Conservation (phyloP, 108 stramenopile genomes). For the Skeletonema costatum region DNA sequence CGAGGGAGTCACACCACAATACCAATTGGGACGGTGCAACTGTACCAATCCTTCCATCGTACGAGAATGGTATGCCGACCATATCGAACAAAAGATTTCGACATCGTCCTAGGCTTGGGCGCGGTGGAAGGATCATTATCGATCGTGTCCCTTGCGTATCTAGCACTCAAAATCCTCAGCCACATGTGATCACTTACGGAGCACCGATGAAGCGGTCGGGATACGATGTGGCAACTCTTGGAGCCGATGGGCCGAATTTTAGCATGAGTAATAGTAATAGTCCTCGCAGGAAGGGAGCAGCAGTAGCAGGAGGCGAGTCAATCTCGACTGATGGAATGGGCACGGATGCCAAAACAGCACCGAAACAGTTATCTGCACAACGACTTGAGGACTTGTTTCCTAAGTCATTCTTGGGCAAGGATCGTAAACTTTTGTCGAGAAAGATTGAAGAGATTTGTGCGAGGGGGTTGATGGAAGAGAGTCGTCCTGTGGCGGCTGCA, state of each 20-base stretch:
- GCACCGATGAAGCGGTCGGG: slow-evolving; percentile 26
- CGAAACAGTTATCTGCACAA: slow-evolving; percentile 44
- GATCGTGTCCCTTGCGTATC: slow-evolving; percentile 73
- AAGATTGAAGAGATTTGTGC: slow-evolving; percentile 75
- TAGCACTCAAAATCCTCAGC: slow-evolving; percentile 34
- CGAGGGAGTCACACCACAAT: slow-evolving; percentile 56
- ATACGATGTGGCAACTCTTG: slow-evolving; percentile 29
- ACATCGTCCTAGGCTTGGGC: slow-evolving; percentile 82
- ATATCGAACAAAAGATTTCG: slow-evolving; percentile 49
- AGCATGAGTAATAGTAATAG: background rate
- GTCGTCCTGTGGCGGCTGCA: slow-evolving; percentile 10
- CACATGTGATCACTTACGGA: slow-evolving; percentile 60
- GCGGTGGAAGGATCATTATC: slow-evolving; percentile 83
- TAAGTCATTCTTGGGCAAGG: slow-evolving; percentile 45
- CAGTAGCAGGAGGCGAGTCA: background rate
- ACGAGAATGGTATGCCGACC: slow-evolving; percentile 55
- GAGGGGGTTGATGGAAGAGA: slow-evolving; percentile 66
- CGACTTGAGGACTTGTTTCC: slow-evolving; percentile 71
- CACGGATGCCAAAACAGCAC: slow-evolving; percentile 24
- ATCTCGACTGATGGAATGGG: slow-evolving; percentile 4
- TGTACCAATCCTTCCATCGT: slow-evolving; percentile 69
- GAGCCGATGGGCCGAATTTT: slow-evolving; percentile 31
- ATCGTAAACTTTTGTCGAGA: slow-evolving; percentile 49
- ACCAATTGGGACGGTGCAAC: slow-evolving; percentile 62
- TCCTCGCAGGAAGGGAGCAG: background rate